Percentiles rank a stretch among this genome's conserved stretches.
Evolutionary conservation across 1,139 yeast species (phyloP).

Genomic region (Saccharomyces hybrid): DNA sequence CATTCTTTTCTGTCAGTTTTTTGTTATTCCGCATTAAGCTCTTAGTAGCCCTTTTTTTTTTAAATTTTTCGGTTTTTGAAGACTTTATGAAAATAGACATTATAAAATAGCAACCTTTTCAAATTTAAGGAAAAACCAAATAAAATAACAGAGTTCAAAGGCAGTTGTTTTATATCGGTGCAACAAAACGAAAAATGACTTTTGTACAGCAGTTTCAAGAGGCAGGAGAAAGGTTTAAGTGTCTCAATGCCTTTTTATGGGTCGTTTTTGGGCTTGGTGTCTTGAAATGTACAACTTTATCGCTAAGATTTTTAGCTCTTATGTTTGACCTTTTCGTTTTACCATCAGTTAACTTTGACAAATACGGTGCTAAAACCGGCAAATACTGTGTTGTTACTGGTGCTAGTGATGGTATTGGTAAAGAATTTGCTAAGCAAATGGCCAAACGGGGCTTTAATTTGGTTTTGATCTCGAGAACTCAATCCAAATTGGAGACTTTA

Average conservation of each 20-base stretch:
- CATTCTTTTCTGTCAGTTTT: not conserved
- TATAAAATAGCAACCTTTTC: not conserved
- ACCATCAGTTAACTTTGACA: conserved; percentile 53
- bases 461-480: conserved; percentile 77
- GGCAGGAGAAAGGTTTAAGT: conserved; percentile 16
- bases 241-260: conserved; percentile 27
- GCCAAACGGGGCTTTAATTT: conserved; percentile 80
- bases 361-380: conserved; percentile 58
- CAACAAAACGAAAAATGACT: conserved; percentile 15
- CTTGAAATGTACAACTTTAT: conserved; percentile 40
- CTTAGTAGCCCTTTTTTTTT: not conserved
- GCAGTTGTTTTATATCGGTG: not conserved
- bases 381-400: conserved; percentile 79
- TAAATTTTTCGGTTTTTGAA: not conserved
- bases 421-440: conserved; percentile 78
- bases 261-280: conserved; percentile 43
- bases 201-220: conserved; percentile 23
- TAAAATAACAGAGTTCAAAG: not conserved
- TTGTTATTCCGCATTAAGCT: not conserved
- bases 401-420: conserved; percentile 96
- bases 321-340: conserved; percentile 52
- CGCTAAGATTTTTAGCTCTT: conserved; percentile 38
- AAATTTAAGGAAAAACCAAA: not conserved
- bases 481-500: conserved; percentile 60
- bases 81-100: not conserved